Base-by-base conservation (phyloP, 1,284 basidiomycete genomes). In the Exobasidium rhododendri region DNA sequence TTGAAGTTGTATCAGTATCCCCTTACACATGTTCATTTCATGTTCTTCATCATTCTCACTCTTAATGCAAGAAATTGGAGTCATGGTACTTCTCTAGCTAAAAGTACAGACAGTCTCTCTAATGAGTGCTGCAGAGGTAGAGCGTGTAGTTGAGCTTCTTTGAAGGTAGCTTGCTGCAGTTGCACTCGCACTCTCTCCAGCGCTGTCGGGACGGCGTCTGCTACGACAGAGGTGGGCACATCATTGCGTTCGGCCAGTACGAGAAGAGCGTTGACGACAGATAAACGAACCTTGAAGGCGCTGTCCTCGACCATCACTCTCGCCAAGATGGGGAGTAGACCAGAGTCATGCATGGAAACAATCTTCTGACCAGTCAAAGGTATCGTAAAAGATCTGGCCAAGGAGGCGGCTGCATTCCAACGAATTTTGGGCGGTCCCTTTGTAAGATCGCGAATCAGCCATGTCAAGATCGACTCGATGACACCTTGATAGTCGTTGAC, bases 111-210 rank as follows among this genome's bases (percentile, higher is more conserved):
- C 5, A 50, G 24, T 28, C 13, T 50, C 26, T 17, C 24, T 20
- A 50, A 24, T 24, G 47, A 50, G 14, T 55, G n/a, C 30, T 55
- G 52, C 3, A 55, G 52, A 22, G 52, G 52, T 20, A 40, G 20
- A 26, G 30, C 52, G 28, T 55, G 52, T 20, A 55, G 28, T 44
- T 55, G 52, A 30, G 29, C 52, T 55, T 55, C 52, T 55, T 29
- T 20, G 40, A 55, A 55, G 22, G 52, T 32, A n/a, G 40, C 52
- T 30, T 55, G n/a, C 22, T 55, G 11, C 13, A 55, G 11, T 26
- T 55, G 32, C 13, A 22, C 13, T 3, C 4, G 29, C 20, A 55
- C 30, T 35, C 20, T 31, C 24, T 32, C 20, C 13, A 30, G 20
- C 4, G 52, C 52, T 2, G 4, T 3, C 13, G 22, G 4, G 47